phyloP scores from a whole-genome alignment of 2,329 filamentous ascomycete genomes.

The Colletotrichum orchidophilum region DNA sequence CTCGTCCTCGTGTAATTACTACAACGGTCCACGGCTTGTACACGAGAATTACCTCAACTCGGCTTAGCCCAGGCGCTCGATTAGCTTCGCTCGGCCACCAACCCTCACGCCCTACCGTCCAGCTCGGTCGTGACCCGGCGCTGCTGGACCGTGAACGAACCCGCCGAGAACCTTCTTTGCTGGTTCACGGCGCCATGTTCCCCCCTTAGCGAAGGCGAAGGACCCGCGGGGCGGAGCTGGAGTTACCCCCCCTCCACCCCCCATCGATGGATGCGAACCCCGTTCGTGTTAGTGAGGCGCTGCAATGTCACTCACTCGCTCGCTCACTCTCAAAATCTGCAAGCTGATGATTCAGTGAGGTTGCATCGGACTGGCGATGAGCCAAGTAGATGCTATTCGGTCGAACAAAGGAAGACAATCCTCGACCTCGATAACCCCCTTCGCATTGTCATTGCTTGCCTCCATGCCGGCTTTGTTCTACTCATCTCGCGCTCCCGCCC shows the following conservation, averaged over 20 bases:
- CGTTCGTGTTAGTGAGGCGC: background rate
- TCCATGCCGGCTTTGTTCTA: background rate
- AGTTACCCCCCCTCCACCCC: no score
- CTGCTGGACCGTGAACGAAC: background rate
- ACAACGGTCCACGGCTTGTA: background rate
- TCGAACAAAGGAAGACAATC: background rate
- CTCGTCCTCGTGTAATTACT: no score
- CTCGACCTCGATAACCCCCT: no score
- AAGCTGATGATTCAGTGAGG: background rate
- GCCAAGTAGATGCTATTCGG: background rate
- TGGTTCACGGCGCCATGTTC: background rate
- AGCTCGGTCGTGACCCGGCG: no score
- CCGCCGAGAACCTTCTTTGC: background rate
- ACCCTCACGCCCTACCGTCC: background rate
- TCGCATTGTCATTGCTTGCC: background rate
- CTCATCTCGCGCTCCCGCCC: background rate
- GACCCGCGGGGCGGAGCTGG: slow-evolving; percentile 18
- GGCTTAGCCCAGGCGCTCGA: background rate
- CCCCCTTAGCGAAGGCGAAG: slow-evolving; percentile 3
- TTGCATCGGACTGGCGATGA: background rate
- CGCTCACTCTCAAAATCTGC: background rate
- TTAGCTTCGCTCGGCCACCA: background rate
- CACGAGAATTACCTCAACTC: background rate
- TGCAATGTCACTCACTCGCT: background rate
- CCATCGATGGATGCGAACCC: background rate